Evolutionary conservation across 2,329 filamentous ascomycete species (phyloP).

Genomic region (Hypomyces rosellus): DNA sequence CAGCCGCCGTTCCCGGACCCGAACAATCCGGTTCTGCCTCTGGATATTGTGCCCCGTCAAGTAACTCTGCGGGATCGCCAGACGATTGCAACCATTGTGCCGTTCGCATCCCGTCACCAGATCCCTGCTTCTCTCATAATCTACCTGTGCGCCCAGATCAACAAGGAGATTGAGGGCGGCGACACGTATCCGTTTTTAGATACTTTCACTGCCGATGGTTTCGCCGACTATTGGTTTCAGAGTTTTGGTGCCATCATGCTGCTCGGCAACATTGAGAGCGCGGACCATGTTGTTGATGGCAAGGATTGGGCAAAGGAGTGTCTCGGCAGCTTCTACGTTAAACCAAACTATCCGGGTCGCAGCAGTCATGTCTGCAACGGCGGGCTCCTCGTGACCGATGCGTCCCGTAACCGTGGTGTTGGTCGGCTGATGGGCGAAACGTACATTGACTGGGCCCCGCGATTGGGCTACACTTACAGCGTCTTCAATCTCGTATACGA

Average conservation of each 20-base stretch:
- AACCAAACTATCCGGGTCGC: constrained; percentile 86
- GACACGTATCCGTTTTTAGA: constrained; percentile 89
- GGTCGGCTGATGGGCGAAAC: constrained; percentile 70
- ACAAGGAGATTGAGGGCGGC: constrained; percentile 84
- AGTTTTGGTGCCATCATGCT: constrained; percentile 88
- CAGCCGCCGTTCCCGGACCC: constrained; percentile 58
- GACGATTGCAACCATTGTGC: constrained; percentile 76
- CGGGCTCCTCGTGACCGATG: constrained; percentile 69
- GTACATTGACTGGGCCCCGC: constrained; percentile 71
- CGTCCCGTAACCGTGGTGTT: constrained; percentile 65
- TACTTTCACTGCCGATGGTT: constrained; percentile 64
- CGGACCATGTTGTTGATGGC: constrained; percentile 51
- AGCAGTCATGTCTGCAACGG: constrained; percentile 90
- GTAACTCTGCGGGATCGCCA: constrained; percentile 79
- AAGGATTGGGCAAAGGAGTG: constrained; percentile 76
- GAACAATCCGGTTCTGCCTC: constrained; percentile 56
- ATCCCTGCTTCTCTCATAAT: constrained; percentile 69
- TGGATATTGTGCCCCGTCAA: constrained; percentile 64
- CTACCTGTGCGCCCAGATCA: constrained; percentile 78
- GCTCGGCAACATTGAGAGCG: constrained; percentile 63
- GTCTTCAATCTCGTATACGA: constrained; percentile 95
- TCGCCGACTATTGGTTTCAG: constrained; percentile 83
- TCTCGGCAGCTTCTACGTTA: constrained; percentile 87
- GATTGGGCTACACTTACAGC: constrained; percentile 82
- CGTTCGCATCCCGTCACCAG: constrained; percentile 69